phyloP scores from a whole-genome alignment of 2,329 filamentous ascomycete genomes.

The Ophiocordyceps polyrhachis-furcata region DNA sequence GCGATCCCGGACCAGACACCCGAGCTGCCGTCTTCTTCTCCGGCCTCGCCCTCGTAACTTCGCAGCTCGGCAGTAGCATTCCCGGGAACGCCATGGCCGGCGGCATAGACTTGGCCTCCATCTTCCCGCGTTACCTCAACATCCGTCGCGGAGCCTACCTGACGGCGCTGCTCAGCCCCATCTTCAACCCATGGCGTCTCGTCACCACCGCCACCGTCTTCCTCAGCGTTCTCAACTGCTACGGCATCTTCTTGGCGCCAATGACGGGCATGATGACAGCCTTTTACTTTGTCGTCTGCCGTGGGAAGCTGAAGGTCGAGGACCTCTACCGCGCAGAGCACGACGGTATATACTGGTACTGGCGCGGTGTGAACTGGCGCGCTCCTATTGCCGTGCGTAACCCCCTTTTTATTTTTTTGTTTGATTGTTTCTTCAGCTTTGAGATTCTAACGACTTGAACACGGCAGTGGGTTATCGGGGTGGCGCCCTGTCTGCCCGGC shows the following conservation, averaged over 20 bases:
- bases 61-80: conserved; percentile 19
- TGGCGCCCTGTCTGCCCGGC: conserved; percentile 21
- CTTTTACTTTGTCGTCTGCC: conserved; percentile 15
- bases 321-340: conserved; percentile 14
- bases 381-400: conserved; percentile 18
- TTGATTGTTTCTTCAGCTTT: not conserved
- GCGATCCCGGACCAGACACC: conserved; percentile 13
- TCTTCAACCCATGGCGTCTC: conserved; percentile 20
- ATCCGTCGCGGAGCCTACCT: conserved; percentile 19
- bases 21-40: conserved; percentile 20
- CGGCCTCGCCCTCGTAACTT: conserved; percentile 15
- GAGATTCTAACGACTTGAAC: not conserved
- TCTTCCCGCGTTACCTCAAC: conserved; percentile 18
- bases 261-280: conserved; percentile 22
- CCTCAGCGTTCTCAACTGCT: conserved; percentile 16
- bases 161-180: conserved; percentile 15
- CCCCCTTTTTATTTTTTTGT: not conserved
- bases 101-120: conserved; percentile 19
- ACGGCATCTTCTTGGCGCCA: conserved; percentile 19
- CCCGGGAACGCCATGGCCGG: conserved; percentile 18
- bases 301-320: conserved; percentile 16
- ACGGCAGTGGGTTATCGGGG: conserved; percentile 19
- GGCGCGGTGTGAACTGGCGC: conserved; percentile 20
- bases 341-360: conserved; percentile 21
- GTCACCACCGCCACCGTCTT: conserved; percentile 18